Evolutionary conservation across 768 basidiomycete species (phyloP).

Genomic region (Paxillus ammoniavirescens): DNA sequence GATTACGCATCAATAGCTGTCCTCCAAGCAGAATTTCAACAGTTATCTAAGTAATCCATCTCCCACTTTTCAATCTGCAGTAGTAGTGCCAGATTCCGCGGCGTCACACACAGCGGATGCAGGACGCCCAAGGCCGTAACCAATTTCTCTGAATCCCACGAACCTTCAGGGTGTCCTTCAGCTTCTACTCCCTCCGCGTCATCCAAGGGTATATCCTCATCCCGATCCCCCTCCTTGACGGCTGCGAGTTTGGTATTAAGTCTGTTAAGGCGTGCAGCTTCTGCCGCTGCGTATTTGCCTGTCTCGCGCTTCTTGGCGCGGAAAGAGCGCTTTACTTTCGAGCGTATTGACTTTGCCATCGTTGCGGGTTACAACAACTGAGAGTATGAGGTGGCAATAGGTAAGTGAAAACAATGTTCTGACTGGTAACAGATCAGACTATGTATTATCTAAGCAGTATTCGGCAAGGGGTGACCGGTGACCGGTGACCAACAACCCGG

Average conservation of each 20-base stretch:
- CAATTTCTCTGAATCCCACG: constrained; percentile 35
- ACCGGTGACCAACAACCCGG: no score
- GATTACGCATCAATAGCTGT: constrained; percentile 14
- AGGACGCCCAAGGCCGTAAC: constrained; percentile 51
- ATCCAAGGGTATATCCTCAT: constrained; percentile 22
- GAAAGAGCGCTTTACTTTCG: constrained; percentile 77
- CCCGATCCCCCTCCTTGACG: constrained; percentile 37
- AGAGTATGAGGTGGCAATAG: background rate
- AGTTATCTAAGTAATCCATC: background rate
- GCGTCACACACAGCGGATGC: constrained; percentile 48
- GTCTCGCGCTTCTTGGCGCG: constrained; percentile 74
- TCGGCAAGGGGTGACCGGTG: no score
- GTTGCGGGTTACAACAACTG: background rate
- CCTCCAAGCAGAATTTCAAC: background rate
- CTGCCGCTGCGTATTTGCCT: constrained; percentile 73
- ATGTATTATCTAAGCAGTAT: no score
- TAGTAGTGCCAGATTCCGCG: constrained; percentile 38
- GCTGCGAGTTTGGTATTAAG: constrained; percentile 65
- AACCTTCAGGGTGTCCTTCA: constrained; percentile 50
- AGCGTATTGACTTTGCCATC: constrained; percentile 85
- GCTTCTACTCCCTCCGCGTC: constrained; percentile 33
- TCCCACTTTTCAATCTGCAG: constrained; percentile 1
- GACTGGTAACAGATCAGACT: no score
- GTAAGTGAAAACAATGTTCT: background rate
- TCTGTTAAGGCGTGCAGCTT: constrained; percentile 74